Base-by-base conservation (phyloP, 805 yeast genomes). In the Ogataea angusta region DNA sequence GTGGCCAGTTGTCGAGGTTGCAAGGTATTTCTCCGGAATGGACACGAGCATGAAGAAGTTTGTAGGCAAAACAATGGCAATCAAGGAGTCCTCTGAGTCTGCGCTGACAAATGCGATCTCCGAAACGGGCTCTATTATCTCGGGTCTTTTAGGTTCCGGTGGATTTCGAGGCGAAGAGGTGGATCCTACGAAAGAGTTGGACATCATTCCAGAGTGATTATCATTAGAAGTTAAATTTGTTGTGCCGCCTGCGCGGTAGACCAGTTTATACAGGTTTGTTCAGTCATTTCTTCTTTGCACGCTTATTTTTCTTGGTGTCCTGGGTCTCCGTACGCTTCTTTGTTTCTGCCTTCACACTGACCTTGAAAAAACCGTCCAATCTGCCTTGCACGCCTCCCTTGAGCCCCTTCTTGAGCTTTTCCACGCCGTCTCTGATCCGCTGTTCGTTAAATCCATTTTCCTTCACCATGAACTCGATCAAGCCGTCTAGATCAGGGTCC, bases 361-460 rank as follows among this genome's bases (percentile, higher is more conserved):
- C 87, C 54, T 80, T 78, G 67, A 93, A 93, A 57, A 93, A 93
- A 1, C 96, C 95, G 58, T 93, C 97, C 19, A 91, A 64, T 52
- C 98, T 76, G 6, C 93, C 96, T 60, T 93, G 99, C 2, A 85
- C 84, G 2, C 95, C 91, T 2, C 84, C 71, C 55, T 87, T 87
- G 47, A 86, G 69, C 6, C 88, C 93, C 62, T 93, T 93, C 51
- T 78, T 76, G 53, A 93, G 72, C 62, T 91, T 83, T 29, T 79
- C 86, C 5, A 90, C 90, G 27, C 97, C 99, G 43, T 83, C 75
- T 51, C 81, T 78, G 13, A 93, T 87, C 59, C 99, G 75, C 36
- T 91, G 97, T 57, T 93, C 99, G 48, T 82, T 84, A 63, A 93
- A 93, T 0, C 96, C 96, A 59, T 91, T 90, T 45, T 88, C 84